A percentile compares a stretch with the other conserved stretches of the same genome.
Evolutionary conservation across 768 basidiomycete species (phyloP).

Genomic region (Termitomyces sp.): DNA sequence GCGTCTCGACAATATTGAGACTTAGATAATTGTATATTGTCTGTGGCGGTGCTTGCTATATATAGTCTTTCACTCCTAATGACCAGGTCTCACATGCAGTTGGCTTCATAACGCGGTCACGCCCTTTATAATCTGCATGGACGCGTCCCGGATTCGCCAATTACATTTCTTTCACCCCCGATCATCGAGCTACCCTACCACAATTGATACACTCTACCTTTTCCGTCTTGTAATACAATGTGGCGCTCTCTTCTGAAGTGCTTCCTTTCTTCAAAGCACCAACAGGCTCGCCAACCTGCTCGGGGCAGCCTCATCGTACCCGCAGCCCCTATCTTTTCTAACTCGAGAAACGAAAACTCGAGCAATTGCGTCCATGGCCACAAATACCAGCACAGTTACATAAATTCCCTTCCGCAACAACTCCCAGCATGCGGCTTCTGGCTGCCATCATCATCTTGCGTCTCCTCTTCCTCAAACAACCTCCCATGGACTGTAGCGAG

Average conservation of each 20-base stretch:
- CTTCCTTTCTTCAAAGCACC: not conserved
- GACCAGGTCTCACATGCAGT: not conserved
- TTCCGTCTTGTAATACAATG: not conserved
- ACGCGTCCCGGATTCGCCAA: not conserved
- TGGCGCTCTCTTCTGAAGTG: not conserved
- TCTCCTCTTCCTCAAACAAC: not conserved
- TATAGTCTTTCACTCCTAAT: not conserved
- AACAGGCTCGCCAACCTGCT: not conserved
- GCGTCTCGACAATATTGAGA: not conserved
- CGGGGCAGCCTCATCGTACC: not conserved
- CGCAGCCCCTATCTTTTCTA: not conserved
- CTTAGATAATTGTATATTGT: not conserved
- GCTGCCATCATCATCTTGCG: not conserved
- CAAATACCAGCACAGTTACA: not conserved
- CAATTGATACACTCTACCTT: not conserved
- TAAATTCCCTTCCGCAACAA: not conserved
- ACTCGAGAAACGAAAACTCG: not conserved
- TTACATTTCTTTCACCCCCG: not conserved
- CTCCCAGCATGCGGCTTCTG: not conserved
- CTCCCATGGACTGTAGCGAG: not conserved
- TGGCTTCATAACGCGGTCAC: constrained; percentile 1
- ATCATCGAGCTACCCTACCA: not conserved
- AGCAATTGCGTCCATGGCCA: not conserved
- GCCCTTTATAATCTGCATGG: not conserved
- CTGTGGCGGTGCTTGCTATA: not conserved